These are phyloP conservation scores for Piloderma croceum DNA, from an alignment of 768 basidiomycete species.

Conservation along the genomic window DNA sequence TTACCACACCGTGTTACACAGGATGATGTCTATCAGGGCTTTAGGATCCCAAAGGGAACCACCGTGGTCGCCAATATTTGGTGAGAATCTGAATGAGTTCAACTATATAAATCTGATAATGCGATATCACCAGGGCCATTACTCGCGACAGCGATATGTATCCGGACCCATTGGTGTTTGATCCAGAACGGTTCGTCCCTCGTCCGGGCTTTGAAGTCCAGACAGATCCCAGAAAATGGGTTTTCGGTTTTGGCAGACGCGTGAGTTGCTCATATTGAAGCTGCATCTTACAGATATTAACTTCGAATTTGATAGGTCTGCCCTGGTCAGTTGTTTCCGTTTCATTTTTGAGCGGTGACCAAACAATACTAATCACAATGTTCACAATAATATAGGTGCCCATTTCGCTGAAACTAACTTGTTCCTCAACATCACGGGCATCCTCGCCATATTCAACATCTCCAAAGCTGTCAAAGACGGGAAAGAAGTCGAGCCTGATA, in stretches of 20 bases:
- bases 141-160: slow-evolving; percentile 27
- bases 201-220: slow-evolving; percentile 15
- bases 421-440: slow-evolving; percentile 22
- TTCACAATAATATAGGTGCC: slow-evolving; percentile 19
- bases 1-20: slow-evolving; percentile 17
- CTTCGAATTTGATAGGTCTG: too few relatives aligned
- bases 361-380: neutral
- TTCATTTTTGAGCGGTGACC: too few relatives aligned
- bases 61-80: slow-evolving; percentile 24
- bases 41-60: slow-evolving; percentile 23
- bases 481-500: slow-evolving; percentile 14
- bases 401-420: slow-evolving; percentile 22
- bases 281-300: neutral
- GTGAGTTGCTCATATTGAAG: too few relatives aligned
- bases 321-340: too few relatives aligned
- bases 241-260: slow-evolving; percentile 26
- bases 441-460: slow-evolving; percentile 25
- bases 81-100: too few relatives aligned
- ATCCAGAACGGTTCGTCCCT: slow-evolving; percentile 26
- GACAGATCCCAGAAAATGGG: slow-evolving; percentile 15
- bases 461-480: slow-evolving; percentile 20
- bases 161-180: slow-evolving; percentile 26
- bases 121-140: slow-evolving; percentile 29
- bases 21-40: slow-evolving; percentile 21
- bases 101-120: too few relatives aligned